Base-by-base conservation (phyloP, 139 green algal genomes). In the Chlamydomonas sp. region DNA sequence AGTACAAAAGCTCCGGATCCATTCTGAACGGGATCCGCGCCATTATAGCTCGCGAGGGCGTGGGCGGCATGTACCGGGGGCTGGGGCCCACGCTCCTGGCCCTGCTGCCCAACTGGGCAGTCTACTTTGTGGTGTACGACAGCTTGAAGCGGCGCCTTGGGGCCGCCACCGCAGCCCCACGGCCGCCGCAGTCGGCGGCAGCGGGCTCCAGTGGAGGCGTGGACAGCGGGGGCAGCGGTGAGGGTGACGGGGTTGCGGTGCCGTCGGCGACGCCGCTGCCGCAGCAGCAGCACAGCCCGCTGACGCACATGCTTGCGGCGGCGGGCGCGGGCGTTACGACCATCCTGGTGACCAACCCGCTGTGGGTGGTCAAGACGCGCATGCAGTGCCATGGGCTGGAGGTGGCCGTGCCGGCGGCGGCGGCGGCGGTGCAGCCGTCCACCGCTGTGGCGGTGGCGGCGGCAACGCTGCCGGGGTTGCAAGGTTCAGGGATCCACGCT, bases 281-380 rank as follows among this genome's bases (percentile, higher is more conserved):
- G 68, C 68, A 72, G 9, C 8, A 18, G 8, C 67, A 72, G 67
- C 67, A 72, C n/a, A 91, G 78, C 7, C 93, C 90, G 3, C 59
- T 89, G 0, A 85, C 94, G 10, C 96, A 99, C 93, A 96, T 98
- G 92, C 89, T 89, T 18, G 95, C 97, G 63, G 96, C 97, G 1
- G 92, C 94, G 60, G 96, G 96, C 2, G 97, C 97, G 62, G 97
- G 97, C 58, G 90, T 96, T 1, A 96, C 97, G 0, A 99, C 97
- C 61, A 89, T 96, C 16, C 20, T 94, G 0, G 94, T 97, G 31
- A 99, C 97, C 72, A 99, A 99, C 90, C 97, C 97, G 6, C 84
- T 99, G 61, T 99, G 96, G 96, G 97, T 99, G 4, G 95, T 98
- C 57, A 99, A 99, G 88, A 99, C 97, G 49, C 91, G 97, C 6